phyloP scores from a whole-genome alignment of 352 stramenopile species.

The Phytopythium montanum region DNA sequence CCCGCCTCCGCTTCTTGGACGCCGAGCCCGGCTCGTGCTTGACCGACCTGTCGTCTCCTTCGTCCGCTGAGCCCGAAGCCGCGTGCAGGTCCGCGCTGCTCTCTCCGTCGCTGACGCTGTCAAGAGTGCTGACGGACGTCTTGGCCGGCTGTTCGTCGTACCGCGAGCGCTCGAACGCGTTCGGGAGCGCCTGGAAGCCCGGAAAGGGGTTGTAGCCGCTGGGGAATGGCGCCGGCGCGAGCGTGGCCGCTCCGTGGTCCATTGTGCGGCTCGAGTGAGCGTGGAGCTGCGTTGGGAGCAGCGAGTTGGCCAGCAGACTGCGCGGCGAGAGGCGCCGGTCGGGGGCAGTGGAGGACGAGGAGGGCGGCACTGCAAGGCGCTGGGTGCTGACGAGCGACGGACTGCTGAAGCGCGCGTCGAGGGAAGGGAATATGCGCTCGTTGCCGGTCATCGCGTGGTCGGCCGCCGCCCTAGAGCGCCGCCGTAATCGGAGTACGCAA shows the following conservation, averaged over 20 bases:
- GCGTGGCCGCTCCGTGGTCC: constrained; percentile 1
- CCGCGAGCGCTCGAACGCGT: constrained; percentile 3
- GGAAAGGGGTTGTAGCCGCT: constrained; percentile 1
- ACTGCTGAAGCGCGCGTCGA: constrained; percentile 12
- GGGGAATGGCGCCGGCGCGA: not conserved
- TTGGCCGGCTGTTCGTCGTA: constrained; percentile 6
- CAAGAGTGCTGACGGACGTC: not conserved
- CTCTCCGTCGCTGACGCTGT: constrained; percentile 15
- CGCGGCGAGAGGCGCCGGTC: constrained; percentile 9
- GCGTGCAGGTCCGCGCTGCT: constrained; percentile 17
- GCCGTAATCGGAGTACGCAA: constrained; percentile 4
- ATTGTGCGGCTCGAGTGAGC: not conserved
- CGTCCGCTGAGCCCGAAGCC: not conserved
- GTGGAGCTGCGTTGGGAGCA: constrained; percentile 6
- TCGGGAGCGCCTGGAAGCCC: not conserved
- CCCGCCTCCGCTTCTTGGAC: constrained; percentile 2
- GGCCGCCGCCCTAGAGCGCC: not conserved
- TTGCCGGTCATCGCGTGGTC: constrained; percentile 10
- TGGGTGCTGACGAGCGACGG: constrained; percentile 2
- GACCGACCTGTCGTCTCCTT: constrained; percentile 10
- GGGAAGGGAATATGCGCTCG: constrained; percentile 16
- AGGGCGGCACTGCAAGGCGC: not conserved
- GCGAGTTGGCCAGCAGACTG: constrained; percentile 10
- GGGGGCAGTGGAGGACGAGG: not conserved
- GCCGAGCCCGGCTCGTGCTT: constrained; percentile 2